A percentile compares a stretch with the other conserved stretches of the same genome.
phyloP scores from a whole-genome alignment of 345 rosid genomes.

The Kandelia obovata region DNA sequence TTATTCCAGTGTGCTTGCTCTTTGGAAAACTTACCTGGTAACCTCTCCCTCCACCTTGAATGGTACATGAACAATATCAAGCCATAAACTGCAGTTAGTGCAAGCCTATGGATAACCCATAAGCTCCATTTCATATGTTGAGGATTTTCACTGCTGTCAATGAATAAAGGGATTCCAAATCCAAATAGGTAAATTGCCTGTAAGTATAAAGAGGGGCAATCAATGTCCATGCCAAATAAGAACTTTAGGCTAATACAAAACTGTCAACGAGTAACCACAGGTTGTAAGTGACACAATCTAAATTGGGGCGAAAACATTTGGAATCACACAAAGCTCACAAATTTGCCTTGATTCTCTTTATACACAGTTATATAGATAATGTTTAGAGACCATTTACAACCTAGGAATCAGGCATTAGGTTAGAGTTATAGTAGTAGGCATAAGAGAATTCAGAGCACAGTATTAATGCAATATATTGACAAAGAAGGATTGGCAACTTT shows the following conservation, averaged over 20 bases:
- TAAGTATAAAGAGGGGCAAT: background rate
- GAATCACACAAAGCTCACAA: too few species aligned
- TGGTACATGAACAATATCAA: constrained; percentile 65
- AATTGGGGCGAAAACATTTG: too few species aligned
- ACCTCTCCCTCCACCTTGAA: constrained; percentile 77
- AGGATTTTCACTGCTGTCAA: constrained; percentile 44
- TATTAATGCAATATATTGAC: constrained; percentile 3
- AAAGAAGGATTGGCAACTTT: background rate
- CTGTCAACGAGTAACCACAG: too few species aligned
- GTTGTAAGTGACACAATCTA: too few species aligned
- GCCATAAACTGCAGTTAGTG: constrained; percentile 73
- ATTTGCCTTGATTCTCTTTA: too few species aligned
- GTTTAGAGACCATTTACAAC: too few species aligned
- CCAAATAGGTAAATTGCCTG: constrained; percentile 76
- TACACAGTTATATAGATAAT: too few species aligned
- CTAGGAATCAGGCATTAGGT: constrained; percentile 1
- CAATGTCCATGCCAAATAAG: background rate
- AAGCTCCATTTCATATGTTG: constrained; percentile 70
- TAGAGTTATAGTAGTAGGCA: constrained; percentile 1
- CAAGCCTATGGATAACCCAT: constrained; percentile 78
- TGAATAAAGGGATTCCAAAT: constrained; percentile 74
- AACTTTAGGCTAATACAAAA: background rate
- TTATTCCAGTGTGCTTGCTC: background rate
- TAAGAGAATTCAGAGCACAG: background rate
- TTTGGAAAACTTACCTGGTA: constrained; percentile 54